Base-by-base conservation (phyloP, 139 green algal species). In the Nannochloris sp. region DNA sequence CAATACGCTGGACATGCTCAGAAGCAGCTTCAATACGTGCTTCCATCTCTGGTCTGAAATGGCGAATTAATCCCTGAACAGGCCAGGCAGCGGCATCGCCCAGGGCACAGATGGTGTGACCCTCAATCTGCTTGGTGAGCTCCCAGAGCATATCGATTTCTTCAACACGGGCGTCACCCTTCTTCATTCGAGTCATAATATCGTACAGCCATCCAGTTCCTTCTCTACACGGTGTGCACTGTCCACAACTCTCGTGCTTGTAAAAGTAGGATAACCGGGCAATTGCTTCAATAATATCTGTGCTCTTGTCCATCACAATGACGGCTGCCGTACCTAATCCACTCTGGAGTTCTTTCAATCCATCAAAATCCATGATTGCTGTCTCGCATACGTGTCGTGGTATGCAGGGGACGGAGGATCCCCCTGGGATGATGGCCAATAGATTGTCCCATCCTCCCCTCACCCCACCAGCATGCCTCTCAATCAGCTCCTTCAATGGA, bases 91-190 rank as follows among this genome's bases (percentile, higher is more conserved):
- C 83, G 9, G 83, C 82, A 49, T 89, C 82, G 8, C 82, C 82
- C 36, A 89, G 70, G 37, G 82, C 82, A 59, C 82, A 89, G 46
- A 89, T 89, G 23, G 82, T 89, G 63, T 89, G 82, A 10, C 77
- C 72, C 61, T 81, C 73, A 29, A 74, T 89, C 69, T 89, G 82
- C 79, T 80, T 83, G 13, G 80, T 87, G 23, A 87, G 56, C 81
- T 87, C 80, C 72, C 74, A 70, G 26, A 88, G 26, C 83, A 90
- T 90, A 65, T 89, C 83, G 13, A 89, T 88, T 69, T 89, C 83
- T 74, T 86, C 81, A 33, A 86, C 16, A 9, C 68, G 58, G 4
- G 83, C 83, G 53, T 89, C 75, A 23, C 83, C 83, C 37, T 61
- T 74, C 48, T 69, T 57, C 70, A 69, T 70, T 29, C 70, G 69